These are phyloP conservation scores for Corymbia citriodora DNA, from an alignment of 441 rosid species.

Conservation along the genomic window DNA sequence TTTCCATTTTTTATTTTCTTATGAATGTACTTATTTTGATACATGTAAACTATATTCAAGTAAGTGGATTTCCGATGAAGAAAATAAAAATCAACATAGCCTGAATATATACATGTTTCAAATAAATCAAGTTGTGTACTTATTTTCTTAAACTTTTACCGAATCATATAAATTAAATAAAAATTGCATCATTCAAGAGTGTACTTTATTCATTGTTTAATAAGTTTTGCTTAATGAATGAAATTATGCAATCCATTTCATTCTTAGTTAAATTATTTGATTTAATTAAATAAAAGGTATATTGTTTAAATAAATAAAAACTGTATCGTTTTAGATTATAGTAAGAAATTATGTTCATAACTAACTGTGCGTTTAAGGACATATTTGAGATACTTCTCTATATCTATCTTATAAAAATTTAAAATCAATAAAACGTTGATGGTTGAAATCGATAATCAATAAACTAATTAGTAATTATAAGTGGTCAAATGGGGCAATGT, in stretches of 20 bases:
- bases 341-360: background rate
- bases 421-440: background rate
- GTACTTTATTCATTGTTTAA: background rate
- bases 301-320: no score
- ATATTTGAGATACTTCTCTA: background rate
- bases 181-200: background rate
- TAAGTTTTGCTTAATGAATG: background rate
- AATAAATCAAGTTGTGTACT: background rate
- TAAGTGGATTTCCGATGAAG: no score
- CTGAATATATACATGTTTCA: background rate
- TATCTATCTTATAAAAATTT: background rate
- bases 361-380: background rate
- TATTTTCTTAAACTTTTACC: background rate
- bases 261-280: no score
- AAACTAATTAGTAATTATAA: no score
- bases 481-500: background rate
- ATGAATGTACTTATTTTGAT: no score
- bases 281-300: no score
- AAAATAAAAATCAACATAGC: background rate
- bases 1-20: no score
- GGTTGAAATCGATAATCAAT: background rate
- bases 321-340: background rate
- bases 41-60: no score
- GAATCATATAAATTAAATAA: no score
- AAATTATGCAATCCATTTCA: background rate